Evolutionary conservation across 1,284 basidiomycete species (phyloP), one percentile per base, ranked within the genome.

Genomic region (Xanthoconium separans): DNA sequence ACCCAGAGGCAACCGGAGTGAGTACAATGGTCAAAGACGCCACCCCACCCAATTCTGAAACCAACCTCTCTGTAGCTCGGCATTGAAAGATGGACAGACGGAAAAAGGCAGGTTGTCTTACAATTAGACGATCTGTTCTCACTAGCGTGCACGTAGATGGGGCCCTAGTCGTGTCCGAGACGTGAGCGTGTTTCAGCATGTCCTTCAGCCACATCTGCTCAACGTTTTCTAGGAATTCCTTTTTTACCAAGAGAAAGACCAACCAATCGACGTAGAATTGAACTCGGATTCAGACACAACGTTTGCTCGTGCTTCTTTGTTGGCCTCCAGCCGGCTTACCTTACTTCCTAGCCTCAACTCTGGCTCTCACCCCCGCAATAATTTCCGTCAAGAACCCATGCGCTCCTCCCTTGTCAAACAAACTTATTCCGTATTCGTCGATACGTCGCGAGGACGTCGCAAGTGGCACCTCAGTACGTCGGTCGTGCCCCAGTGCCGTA

Each of bases 71-170:
- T 6, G 11, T 15, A 89, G 80, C 77, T 86, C 53, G 86, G 85
- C 37, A 89, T 91, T 40, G 87, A 89, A 66, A 78, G 88, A 46
- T 90, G 87, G 88, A 91, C 86, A 40, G 89, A 89, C 64, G 87
- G 84, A 29, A 87, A 89, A 68, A 77, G 75, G 61, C 73, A 72
- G 71, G 77, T 73, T 16, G 64, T 51, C 37, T 40, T 15, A 66
- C 29, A 66, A 65, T 31, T 58, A 27, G 70, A 66, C 20, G 65
- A 54, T 68, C 69, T 70, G 40, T 57, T 66, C 65, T 51, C 41
- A 53, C 41, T 47, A 4, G 47, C 40, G 40, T 24, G 36, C 43
- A 33, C 48, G 12, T 15, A 70, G 83, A 56, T 91, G 89, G 89
- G 87, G 87, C 1, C 87, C 87, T 13, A 88, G 85, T 62, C 80